These are phyloP conservation scores for Saccharum spontaneum DNA, from an alignment of 176 grass and related monocot species.

Conservation along the genomic window DNA sequence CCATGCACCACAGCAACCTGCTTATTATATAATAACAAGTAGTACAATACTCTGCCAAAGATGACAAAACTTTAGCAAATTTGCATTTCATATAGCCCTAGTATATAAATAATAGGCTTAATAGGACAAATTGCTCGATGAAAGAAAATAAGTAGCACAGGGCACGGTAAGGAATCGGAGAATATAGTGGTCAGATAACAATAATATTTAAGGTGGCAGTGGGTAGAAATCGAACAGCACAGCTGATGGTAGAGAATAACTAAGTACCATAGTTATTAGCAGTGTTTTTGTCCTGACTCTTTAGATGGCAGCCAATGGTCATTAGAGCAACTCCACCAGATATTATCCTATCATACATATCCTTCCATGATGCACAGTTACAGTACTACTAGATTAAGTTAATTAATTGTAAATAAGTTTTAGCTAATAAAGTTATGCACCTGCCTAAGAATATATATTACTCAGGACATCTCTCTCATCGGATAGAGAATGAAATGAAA, in stretches of 20 bases:
- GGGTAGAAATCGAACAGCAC: background rate
- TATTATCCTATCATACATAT: background rate
- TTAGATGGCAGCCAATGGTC: background rate
- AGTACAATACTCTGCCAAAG: background rate
- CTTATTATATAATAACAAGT: background rate
- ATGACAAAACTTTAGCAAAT: background rate
- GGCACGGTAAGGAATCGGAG: slow-evolving; percentile 1
- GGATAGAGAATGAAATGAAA: background rate
- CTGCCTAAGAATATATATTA: background rate
- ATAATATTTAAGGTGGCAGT: background rate
- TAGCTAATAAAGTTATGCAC: background rate
- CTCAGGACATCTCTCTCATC: background rate
- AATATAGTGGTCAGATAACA: background rate
- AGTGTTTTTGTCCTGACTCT: background rate
- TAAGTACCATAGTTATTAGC: background rate
- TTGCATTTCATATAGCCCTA: background rate
- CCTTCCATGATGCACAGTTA: background rate
- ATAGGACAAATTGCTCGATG: background rate
- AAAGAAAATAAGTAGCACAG: background rate
- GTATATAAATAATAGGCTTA: background rate
- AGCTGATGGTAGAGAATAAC: slow-evolving; percentile 15
- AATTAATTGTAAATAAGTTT: slow-evolving; percentile 12
- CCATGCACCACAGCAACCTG: background rate
- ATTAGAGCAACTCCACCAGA: background rate
- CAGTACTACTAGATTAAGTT: background rate